Percentiles rank a stretch among this genome's conserved stretches.
Conservation (phyloP, 106 monocot genomes). For the Amphibolis antarctica region DNA sequence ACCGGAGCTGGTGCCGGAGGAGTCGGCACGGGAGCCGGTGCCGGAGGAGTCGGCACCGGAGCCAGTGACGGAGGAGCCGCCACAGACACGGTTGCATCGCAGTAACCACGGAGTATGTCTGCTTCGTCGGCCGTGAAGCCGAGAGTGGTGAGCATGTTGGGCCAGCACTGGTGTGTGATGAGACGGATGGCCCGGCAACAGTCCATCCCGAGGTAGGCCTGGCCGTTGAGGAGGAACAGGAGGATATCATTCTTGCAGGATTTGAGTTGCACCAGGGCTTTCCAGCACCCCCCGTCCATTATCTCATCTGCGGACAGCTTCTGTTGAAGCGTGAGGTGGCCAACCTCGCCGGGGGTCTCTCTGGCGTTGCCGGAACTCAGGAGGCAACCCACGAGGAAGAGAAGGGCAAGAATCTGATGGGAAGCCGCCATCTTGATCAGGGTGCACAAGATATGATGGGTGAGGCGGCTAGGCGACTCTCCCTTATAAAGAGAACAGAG, state of each 20-base stretch:
- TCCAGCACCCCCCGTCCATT: slow-evolving; percentile 46
- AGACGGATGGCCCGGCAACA: slow-evolving; percentile 58
- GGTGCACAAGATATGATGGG: no score
- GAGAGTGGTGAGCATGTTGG: slow-evolving; percentile 48
- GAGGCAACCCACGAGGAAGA: neutral
- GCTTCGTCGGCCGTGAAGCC: slow-evolving; percentile 58
- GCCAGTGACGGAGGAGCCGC: no score
- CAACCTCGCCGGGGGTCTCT: neutral
- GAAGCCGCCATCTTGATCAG: neutral
- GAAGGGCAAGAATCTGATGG: neutral
- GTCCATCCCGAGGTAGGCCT: slow-evolving; percentile 45
- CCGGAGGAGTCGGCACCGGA: neutral
- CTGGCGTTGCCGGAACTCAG: neutral
- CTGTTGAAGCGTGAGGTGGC: neutral
- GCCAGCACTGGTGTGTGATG: slow-evolving; percentile 59
- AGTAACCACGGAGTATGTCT: slow-evolving; percentile 52
- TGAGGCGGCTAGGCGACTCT: no score
- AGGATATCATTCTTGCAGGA: slow-evolving; percentile 63
- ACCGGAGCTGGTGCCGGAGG: no score
- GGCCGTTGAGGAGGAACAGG: slow-evolving; percentile 56
- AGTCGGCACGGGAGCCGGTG: no score
- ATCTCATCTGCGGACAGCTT: slow-evolving; percentile 13
- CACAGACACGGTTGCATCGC: slow-evolving; percentile 17
- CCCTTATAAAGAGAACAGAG: no score
- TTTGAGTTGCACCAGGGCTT: slow-evolving; percentile 32